Conservation (phyloP, 352 stramenopile genomes). For the Globisporangium polare region DNA sequence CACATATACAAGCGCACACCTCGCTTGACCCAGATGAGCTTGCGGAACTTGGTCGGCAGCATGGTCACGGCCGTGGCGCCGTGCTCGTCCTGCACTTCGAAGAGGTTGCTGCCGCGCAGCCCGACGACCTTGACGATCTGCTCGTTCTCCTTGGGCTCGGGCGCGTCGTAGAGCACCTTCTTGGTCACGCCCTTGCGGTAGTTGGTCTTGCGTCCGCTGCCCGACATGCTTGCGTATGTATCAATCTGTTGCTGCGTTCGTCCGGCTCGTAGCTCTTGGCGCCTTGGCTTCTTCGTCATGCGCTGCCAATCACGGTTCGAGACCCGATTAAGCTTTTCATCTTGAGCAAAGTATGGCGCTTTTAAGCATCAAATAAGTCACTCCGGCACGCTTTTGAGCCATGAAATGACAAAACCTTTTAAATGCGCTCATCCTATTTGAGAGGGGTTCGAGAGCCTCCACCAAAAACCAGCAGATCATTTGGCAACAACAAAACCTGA, state of each 20-base stretch:
- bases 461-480: conserved; percentile 3
- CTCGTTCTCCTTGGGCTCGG: conserved; percentile 88
- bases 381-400: too few species aligned
- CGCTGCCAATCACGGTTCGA: conserved; percentile 1
- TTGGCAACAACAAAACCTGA: neutral
- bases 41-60: conserved; percentile 97
- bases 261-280: neutral
- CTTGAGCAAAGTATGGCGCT: neutral
- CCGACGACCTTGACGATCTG: conserved; percentile 90
- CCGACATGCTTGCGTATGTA: conserved; percentile 70
- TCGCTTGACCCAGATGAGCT: conserved; percentile 98
- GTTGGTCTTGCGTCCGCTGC: conserved; percentile 83
- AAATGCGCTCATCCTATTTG: neutral
- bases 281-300: neutral
- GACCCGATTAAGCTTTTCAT: neutral
- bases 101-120: conserved; percentile 94
- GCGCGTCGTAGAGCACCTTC: conserved; percentile 88
- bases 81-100: conserved; percentile 85
- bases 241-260: neutral
- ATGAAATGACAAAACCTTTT: neutral
- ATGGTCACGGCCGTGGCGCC: conserved; percentile 87
- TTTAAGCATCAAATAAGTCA: too few species aligned
- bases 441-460: conserved; percentile 3
- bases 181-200: conserved; percentile 93
- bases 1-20: conserved; percentile 18